Evolutionary conservation across 2,329 filamentous ascomycete species (phyloP).

Genomic region (Pyricularia grisea): DNA sequence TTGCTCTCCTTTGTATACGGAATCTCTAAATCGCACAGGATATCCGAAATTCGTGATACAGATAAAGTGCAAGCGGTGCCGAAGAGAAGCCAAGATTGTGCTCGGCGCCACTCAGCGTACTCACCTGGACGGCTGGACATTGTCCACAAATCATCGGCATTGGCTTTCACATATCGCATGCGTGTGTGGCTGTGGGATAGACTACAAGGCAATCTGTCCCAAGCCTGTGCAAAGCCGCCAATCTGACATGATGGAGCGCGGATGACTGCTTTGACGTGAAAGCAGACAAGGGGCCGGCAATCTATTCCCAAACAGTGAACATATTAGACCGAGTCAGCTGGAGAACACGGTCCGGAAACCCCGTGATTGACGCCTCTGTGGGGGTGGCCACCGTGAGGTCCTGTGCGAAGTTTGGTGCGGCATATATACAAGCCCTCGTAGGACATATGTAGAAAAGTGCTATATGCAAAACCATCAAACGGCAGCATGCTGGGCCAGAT

Average conservation of each 20-base stretch:
- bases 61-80: not conserved
- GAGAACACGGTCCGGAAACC: not conserved
- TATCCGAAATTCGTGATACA: not conserved
- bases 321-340: constrained; percentile 13
- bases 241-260: constrained; percentile 16
- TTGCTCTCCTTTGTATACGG: not conserved
- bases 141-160: constrained; percentile 8
- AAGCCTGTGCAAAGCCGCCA: constrained; percentile 1
- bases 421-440: not conserved
- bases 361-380: not conserved
- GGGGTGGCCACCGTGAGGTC: not conserved
- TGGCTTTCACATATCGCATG: constrained; percentile 7
- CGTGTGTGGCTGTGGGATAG: constrained; percentile 11
- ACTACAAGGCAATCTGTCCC: constrained; percentile 8
- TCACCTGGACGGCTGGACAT: not conserved
- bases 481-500: not conserved
- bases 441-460: not conserved
- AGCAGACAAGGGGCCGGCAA: constrained; percentile 9
- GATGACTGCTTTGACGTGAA: constrained; percentile 7
- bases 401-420: not conserved
- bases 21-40: not conserved
- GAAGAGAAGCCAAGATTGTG: not conserved
- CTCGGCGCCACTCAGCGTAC: too few species aligned
- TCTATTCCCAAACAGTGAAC: constrained; percentile 18
- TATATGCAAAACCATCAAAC: not conserved